phyloP scores from a whole-genome alignment of 2,329 filamentous ascomycete genomes.

The Grosmannia serpens region DNA sequence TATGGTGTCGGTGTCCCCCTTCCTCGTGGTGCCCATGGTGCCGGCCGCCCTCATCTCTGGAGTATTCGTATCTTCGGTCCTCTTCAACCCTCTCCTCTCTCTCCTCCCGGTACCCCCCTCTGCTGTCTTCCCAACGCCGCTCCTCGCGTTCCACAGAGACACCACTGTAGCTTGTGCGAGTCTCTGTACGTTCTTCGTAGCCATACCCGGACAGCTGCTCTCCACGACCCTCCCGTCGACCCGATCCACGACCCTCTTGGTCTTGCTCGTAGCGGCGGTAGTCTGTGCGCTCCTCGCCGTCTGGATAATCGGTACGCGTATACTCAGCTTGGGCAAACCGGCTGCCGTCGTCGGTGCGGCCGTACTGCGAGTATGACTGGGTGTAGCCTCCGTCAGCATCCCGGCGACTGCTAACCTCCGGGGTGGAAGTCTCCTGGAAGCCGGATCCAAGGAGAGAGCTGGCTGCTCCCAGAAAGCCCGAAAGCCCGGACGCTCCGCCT shows the following conservation, averaged over 20 bases:
- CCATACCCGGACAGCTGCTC: slow-evolving; percentile 35
- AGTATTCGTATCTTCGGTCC: not conserved
- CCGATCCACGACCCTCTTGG: slow-evolving; percentile 22
- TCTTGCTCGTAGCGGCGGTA: slow-evolving; percentile 50
- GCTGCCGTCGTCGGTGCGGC: slow-evolving; percentile 33
- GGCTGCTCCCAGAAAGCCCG: slow-evolving; percentile 60
- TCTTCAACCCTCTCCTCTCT: not conserved
- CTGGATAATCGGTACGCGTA: slow-evolving; percentile 43
- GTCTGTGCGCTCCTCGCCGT: slow-evolving; percentile 45
- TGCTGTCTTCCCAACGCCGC: slow-evolving; percentile 15
- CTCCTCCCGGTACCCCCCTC: slow-evolving; percentile 18
- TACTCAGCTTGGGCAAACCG: slow-evolving; percentile 51
- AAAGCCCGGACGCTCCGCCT: slow-evolving; percentile 47
- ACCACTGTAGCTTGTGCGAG: slow-evolving; percentile 26
- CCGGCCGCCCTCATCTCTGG: not conserved
- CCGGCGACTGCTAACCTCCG: slow-evolving; percentile 34
- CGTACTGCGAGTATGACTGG: slow-evolving; percentile 50
- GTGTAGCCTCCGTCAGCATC: slow-evolving; percentile 49
- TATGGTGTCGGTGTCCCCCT: not conserved
- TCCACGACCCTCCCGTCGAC: no score
- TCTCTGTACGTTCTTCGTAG: slow-evolving; percentile 48
- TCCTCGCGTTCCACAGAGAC: slow-evolving; percentile 12
- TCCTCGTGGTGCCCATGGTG: not conserved
- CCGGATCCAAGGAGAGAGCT: slow-evolving; percentile 45
- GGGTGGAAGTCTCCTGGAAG: slow-evolving; percentile 30